Evolutionary conservation across 1,139 yeast genomes (phyloP), one percentile per base, ranked within the genome.

Genomic region (Geotrichum australiense): DNA sequence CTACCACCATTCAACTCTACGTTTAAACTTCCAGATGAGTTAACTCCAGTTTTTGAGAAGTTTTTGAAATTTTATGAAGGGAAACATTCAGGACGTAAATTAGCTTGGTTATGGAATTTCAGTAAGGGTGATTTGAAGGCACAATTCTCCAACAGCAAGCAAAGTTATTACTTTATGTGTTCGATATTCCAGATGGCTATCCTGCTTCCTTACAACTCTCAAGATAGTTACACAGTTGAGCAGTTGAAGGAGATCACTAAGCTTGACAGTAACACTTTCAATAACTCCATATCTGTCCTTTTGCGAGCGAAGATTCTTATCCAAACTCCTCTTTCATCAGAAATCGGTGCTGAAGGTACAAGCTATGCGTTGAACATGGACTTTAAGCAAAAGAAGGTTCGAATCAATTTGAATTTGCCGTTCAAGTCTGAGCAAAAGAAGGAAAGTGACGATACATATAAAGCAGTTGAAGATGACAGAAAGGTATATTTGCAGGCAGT

Each of bases 51-150:
- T 2, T 77, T 82, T 53, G 76, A 78, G 39, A 74, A 76, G 47
- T 78, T 91, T 45, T 78, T 78, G 47, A 71, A 73, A 35, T 73
- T 82, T 48, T 93, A 91, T 59, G 72, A 76, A 37, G 68, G 71
- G 36, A 83, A 83, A 55, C 96, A 91, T 61, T 76, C 71, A 47
- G 97, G 97, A 11, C 74, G 98, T 61, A 80, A 86, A 52, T 74
- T 93, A 55, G 82, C 84, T 57, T 93, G 98, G 98, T 72, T 91
- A 46, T 93, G 97, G 96, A 84, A 86, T 53, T 79, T 86, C 58
- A 86, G 94, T 35, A 83, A 93, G 62, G 94, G 94, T 49, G 99
- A 93, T 59, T 66, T 93, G 43, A 83, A 79, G 62, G 95, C 94
- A n/a, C 83, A 84, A 57, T 73, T 87, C 50, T 76, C 91, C 5